Base-by-base conservation (phyloP, 2,329 filamentous ascomycete species). In the Xylariaceae sp. region DNA sequence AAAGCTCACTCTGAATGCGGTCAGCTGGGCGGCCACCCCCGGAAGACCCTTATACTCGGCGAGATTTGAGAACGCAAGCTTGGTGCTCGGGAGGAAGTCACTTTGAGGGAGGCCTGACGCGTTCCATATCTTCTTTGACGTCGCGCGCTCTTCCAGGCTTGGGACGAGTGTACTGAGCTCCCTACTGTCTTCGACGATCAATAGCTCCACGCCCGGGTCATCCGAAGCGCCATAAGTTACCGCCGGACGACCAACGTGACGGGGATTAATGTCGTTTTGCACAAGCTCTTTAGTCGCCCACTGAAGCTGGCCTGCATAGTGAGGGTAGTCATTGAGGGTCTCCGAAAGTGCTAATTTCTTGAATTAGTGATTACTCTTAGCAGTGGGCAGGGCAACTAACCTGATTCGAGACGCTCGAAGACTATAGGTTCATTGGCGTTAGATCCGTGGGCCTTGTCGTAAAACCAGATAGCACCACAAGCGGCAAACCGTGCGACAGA, bases 381-480 rank as follows among this genome's bases (percentile, higher is more conserved):
- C 20, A 5, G 10, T 11, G 18, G 29, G n/a, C 6, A 21, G 24
- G n/a, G 13, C 9, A n/a, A 50, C 52, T 11, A 20, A 60, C 55
- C 59, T 51, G 46, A 52, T 50, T 63, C 60, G 2, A 66, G 21
- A 20, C 44, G 55, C 29, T 59, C 18, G 7, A 64, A 61, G 4
- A 63, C 13, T 3, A 13, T 13, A 6, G 58, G 49, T 24, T 64
- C 48, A n/a, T 43, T 59, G 7, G 55, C 57, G 13, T 62, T 41
- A 10, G 52, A 30, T 0, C 46, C 51, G 2, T 52, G 33, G 16
- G 55, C 58, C 15, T 65, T 65, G 36, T 67, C 61, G 27, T 76
- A 79, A 6, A 78, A 70, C 76, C 77, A 80, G 15, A 77, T 70
- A 3, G 74, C 75, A 16, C 68, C 72, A 6, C 73, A 73, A 4